A percentile compares a stretch with the other conserved stretches of the same genome.
These are phyloP conservation scores for Phaeosphaeriaceae sp. DNA, from an alignment of 2,329 filamentous ascomycete species.

Conservation along the genomic window DNA sequence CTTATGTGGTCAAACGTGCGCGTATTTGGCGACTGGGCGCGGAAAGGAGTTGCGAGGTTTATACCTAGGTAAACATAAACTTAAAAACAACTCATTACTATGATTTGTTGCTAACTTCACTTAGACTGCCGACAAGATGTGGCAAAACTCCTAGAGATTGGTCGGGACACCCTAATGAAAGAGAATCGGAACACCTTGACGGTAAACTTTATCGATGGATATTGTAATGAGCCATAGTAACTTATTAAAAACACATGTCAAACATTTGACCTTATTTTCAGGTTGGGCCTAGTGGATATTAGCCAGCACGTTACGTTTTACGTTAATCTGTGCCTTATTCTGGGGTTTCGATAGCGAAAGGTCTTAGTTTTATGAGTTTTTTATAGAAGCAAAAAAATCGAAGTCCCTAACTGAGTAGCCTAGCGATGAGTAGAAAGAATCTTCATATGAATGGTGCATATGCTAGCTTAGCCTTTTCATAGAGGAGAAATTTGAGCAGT, in stretches of 20 bases:
- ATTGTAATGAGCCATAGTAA: slow-evolving; percentile 37
- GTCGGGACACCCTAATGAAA: slow-evolving; percentile 33
- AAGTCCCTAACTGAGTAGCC: too few species aligned
- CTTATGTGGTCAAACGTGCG: slow-evolving; percentile 41
- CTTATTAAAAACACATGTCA: background rate
- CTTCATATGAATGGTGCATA: too few species aligned
- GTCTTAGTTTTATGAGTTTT: too few species aligned
- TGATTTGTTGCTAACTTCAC: background rate
- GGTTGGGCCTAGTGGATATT: too few species aligned
- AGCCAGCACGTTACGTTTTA: too few species aligned
- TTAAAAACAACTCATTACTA: background rate
- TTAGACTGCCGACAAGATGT: slow-evolving; percentile 42
- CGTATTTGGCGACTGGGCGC: slow-evolving; percentile 34
- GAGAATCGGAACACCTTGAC: slow-evolving; percentile 36
- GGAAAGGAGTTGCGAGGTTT: slow-evolving; percentile 37
- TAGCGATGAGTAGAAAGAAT: too few species aligned
- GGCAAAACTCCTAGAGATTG: slow-evolving; percentile 25
- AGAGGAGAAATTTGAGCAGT: too few species aligned
- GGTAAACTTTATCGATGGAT: slow-evolving; percentile 40
- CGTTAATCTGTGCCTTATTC: too few species aligned
- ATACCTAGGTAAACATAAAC: slow-evolving; percentile 26
- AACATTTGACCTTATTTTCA: too few species aligned
- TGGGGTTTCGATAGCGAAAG: too few species aligned
- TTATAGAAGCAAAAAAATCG: too few species aligned
- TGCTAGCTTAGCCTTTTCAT: too few species aligned